Evolutionary conservation across 192 early-diverging fungal genomes (phyloP), one percentile per base, ranked within the genome.

Genomic region (Linnemannia zychae): DNA sequence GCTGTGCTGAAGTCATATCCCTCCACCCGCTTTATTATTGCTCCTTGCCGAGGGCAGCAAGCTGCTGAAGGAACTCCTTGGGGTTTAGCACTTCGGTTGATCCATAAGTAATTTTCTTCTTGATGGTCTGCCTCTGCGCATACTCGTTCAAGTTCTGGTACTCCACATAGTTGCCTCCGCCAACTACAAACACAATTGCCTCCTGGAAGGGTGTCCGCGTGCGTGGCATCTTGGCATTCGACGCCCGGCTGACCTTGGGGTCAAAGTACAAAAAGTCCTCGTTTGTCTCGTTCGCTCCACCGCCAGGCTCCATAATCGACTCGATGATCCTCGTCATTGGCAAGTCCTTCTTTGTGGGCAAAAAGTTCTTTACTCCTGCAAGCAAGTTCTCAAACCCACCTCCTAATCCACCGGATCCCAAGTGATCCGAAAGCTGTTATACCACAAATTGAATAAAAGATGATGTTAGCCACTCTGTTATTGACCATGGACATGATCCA

Each of bases 121-220:
- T 89, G 74, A 87, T 80, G 68, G 85, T 87, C 69, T 88, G 84
- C 20, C 85, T 77, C 69, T 93, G 90, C 6, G 96, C 94, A 88
- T 94, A 95, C 89, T 99, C 98, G 88, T 93, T 92, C 81, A 99
- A 79, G 88, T 99, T 99, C 78, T 98, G 97, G 87, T 98, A 97
- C 90, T 99, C 99, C 69, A 97, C 89, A 88, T 99, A 99, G 85
- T 99, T 99, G 34, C 99, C 99, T 48, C 99, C 99, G 36, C 99
- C 99, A 52, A 99, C 92, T 16, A 98, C 95, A 93, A 99, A 99
- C 33, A 99, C 99, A 85, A 99, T 95, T 6, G 97, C 98, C 71
- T 99, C 96, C 72, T 96, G 93, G 79, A 95, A 97, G 0, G 92
- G 88, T 40, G 88, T 86, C 86, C 79, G 79, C 66, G 82, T 75